Percentiles rank a stretch among this genome's conserved stretches.
Conservation (phyloP, 495 filamentous ascomycete species). For the Xylaria venustula region DNA sequence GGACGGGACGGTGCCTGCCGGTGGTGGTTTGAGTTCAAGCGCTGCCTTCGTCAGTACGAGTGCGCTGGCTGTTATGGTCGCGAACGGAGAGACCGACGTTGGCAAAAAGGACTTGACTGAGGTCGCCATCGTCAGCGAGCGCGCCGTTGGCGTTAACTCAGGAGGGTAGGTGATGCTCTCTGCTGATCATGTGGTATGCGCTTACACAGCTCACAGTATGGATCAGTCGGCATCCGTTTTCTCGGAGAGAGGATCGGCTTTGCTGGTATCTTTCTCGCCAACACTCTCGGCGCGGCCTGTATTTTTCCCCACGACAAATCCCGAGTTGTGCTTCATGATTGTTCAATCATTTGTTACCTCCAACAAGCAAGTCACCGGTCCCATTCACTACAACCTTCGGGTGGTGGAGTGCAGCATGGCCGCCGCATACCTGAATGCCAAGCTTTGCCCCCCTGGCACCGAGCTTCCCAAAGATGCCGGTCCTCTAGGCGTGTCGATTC, state of each 20-base stretch:
- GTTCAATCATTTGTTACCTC: constrained; percentile 91
- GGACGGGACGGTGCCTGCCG: constrained; percentile 87
- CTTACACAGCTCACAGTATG: constrained; percentile 58
- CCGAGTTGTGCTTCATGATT: constrained; percentile 87
- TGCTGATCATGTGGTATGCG: not conserved
- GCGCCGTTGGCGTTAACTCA: constrained; percentile 93
- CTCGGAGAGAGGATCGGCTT: constrained; percentile 75
- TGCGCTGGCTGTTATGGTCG: constrained; percentile 82
- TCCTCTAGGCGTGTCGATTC: constrained; percentile 79
- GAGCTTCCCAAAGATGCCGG: constrained; percentile 73
- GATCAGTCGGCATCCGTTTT: constrained; percentile 98
- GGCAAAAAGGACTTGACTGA: constrained; percentile 88
- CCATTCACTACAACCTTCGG: constrained; percentile 92
- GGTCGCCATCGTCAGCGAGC: constrained; percentile 88
- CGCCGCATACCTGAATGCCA: constrained; percentile 60
- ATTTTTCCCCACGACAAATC: constrained; percentile 76
- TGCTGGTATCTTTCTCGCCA: constrained; percentile 89
- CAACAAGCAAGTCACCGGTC: constrained; percentile 91
- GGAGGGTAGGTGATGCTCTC: constrained; percentile 64
- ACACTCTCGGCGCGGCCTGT: constrained; percentile 72
- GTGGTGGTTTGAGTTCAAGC: constrained; percentile 88
- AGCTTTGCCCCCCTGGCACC: constrained; percentile 56
- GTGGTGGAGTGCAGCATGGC: constrained; percentile 95
- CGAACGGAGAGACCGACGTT: constrained; percentile 75
- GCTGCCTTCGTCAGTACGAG: constrained; percentile 92